These are phyloP conservation scores for Candida suzukii DNA, from an alignment of 805 yeast genomes.

Conservation along the genomic window DNA sequence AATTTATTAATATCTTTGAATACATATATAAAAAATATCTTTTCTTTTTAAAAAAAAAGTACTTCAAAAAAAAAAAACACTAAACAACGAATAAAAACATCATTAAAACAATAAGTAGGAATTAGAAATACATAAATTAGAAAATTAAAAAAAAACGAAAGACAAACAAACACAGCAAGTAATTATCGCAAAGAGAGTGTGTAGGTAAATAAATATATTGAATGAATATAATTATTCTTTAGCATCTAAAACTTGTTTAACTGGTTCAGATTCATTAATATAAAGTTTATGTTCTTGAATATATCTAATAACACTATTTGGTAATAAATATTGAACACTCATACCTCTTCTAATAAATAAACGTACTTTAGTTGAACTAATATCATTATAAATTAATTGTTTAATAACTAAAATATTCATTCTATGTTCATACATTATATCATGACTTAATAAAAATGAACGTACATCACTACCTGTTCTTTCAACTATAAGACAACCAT, in stretches of 20 bases:
- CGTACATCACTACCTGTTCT: slow-evolving; percentile 96
- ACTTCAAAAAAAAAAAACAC: no score
- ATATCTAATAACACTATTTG: slow-evolving; percentile 90
- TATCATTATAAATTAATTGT: slow-evolving; percentile 94
- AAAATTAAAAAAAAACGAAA: no score
- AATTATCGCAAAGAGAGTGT: no score
- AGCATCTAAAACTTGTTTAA: slow-evolving; percentile 65
- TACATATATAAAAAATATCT: no score
- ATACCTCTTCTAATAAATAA: slow-evolving; percentile 88
- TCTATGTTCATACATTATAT: slow-evolving; percentile 94
- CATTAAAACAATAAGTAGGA: no score
- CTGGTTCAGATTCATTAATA: slow-evolving; percentile 84
- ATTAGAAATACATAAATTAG: no score
- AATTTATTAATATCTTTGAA: no score
- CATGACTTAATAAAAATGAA: slow-evolving; percentile 85
- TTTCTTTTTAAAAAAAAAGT: no score
- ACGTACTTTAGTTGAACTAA: slow-evolving; percentile 89
- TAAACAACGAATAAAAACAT: no score
- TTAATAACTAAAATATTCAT: slow-evolving; percentile 90
- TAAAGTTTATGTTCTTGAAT: slow-evolving; percentile 89
- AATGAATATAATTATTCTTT: slow-evolving; percentile 9
- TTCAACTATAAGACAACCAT: slow-evolving; percentile 95
- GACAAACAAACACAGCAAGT: no score
- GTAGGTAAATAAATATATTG: no score
- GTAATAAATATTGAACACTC: slow-evolving; percentile 92